A percentile compares a stretch with the other conserved stretches of the same genome.
phyloP scores from a whole-genome alignment of 768 basidiomycete genomes.

The Candolleomyces eurysporus region DNA sequence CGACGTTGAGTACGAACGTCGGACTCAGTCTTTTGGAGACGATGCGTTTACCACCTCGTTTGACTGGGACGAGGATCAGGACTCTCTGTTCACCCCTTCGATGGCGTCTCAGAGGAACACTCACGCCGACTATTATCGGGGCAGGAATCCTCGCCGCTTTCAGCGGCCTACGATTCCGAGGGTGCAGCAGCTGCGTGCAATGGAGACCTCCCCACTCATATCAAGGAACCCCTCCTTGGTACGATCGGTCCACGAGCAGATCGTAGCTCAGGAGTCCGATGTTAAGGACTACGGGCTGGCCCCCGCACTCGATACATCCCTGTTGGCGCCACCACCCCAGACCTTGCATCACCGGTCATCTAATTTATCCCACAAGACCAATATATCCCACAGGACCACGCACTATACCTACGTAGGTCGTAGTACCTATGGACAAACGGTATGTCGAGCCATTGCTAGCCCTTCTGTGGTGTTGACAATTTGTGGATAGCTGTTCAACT shows the following conservation, averaged over 20 bases:
- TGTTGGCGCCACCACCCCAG: constrained; percentile 12
- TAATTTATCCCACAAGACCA: constrained; percentile 24
- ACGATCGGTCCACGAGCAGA: constrained; percentile 14
- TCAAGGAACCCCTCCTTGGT: constrained; percentile 34
- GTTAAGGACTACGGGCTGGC: constrained; percentile 1
- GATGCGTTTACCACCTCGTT: constrained; percentile 28
- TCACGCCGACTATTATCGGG: not conserved
- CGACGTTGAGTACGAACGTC: constrained; percentile 10
- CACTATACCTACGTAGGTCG: constrained; percentile 45
- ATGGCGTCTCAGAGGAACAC: not conserved
- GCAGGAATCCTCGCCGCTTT: not conserved
- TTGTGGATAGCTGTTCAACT: constrained; percentile 73
- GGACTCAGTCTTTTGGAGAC: constrained; percentile 14
- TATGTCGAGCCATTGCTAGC: constrained; percentile 25
- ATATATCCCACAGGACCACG: too few relatives aligned
- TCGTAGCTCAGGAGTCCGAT: not conserved
- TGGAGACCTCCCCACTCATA: constrained; percentile 37
- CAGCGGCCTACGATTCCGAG: constrained; percentile 5
- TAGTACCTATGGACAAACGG: constrained; percentile 75
- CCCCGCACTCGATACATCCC: not conserved
- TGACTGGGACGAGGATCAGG: constrained; percentile 32
- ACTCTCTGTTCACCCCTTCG: constrained; percentile 2
- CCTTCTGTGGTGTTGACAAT: not conserved
- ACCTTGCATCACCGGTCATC: constrained; percentile 30
- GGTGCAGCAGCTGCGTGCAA: not conserved